Evolutionary conservation across 805 yeast genomes (phyloP).

Genomic region (Pichia thaimueangensis): DNA sequence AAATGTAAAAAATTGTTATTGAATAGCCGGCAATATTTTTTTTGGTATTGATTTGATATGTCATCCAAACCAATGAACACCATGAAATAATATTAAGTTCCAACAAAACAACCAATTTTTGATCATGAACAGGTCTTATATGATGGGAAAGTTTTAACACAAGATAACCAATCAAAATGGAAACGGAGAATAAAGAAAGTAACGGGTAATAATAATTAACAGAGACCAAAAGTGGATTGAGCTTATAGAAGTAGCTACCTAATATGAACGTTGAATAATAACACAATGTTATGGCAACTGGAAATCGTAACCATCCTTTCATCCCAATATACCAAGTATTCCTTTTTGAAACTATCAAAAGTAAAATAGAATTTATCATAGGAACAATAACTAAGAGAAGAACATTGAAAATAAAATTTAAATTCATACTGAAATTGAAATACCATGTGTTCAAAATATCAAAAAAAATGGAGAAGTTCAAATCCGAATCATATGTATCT

Average conservation of each 20-base stretch:
- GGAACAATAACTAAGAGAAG: constrained; percentile 51
- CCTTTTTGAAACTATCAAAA: constrained; percentile 40
- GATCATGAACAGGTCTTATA: constrained; percentile 48
- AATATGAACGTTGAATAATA: constrained; percentile 30
- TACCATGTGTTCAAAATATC: constrained; percentile 58
- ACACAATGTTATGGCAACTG: constrained; percentile 48
- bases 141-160: constrained; percentile 42
- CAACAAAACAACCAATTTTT: constrained; percentile 50
- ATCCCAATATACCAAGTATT: constrained; percentile 41
- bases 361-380: constrained; percentile 39
- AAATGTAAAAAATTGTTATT: constrained; percentile 38
- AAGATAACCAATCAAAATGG: constrained; percentile 49
- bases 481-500: constrained; percentile 5
- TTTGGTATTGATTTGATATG: constrained; percentile 40
- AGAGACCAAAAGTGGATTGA: constrained; percentile 47
- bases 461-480: constrained; percentile 51
- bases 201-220: constrained; percentile 45
- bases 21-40: constrained; percentile 51
- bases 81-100: constrained; percentile 54
- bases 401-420: constrained; percentile 47
- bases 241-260: constrained; percentile 34
- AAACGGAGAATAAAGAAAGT: constrained; percentile 40
- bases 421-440: constrained; percentile 44
- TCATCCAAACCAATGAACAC: constrained; percentile 45
- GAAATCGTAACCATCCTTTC: constrained; percentile 49